A percentile compares a stretch with the other conserved stretches of the same genome.
phyloP scores from a whole-genome alignment of 352 stramenopile genomes.

The Phytophthora fragariae region DNA sequence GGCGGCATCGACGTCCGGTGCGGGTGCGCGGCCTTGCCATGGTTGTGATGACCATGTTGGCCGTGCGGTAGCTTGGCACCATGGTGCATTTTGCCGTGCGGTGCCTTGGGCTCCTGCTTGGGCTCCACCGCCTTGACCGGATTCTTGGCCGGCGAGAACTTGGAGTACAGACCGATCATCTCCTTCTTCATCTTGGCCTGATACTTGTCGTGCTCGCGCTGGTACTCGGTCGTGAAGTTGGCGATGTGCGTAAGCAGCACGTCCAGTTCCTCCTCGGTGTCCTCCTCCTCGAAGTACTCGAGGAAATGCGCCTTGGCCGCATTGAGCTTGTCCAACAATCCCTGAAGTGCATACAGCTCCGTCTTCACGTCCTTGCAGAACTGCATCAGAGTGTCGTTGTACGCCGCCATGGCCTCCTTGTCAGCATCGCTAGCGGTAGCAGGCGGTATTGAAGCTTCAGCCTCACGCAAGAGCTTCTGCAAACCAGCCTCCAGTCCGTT shows the following conservation, averaged over 20 bases:
- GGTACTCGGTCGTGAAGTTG: conserved; percentile 79
- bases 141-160: conserved; percentile 43
- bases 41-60: conserved; percentile 24
- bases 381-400: conserved; percentile 56
- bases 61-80: conserved; percentile 25
- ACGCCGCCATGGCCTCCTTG: conserved; percentile 41
- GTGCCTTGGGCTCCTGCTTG: conserved; percentile 34
- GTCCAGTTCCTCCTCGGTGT: conserved; percentile 80
- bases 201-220: conserved; percentile 78
- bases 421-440: conserved; percentile 35
- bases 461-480: conserved; percentile 62
- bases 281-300: conserved; percentile 87
- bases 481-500: conserved; percentile 69
- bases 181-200: conserved; percentile 57
- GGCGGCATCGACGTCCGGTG: conserved; percentile 35
- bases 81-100: conserved; percentile 32
- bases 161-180: conserved; percentile 42
- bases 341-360: conserved; percentile 61
- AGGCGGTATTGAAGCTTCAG: conserved; percentile 40
- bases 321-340: conserved; percentile 61
- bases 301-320: conserved; percentile 75
- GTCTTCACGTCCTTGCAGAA: conserved; percentile 71
- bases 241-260: conserved; percentile 77
- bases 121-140: conserved; percentile 33
- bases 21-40: conserved; percentile 25